These are phyloP conservation scores for Urostyla sp. DNA, from an alignment of 73 alveolate genomes.

Conservation along the genomic window DNA sequence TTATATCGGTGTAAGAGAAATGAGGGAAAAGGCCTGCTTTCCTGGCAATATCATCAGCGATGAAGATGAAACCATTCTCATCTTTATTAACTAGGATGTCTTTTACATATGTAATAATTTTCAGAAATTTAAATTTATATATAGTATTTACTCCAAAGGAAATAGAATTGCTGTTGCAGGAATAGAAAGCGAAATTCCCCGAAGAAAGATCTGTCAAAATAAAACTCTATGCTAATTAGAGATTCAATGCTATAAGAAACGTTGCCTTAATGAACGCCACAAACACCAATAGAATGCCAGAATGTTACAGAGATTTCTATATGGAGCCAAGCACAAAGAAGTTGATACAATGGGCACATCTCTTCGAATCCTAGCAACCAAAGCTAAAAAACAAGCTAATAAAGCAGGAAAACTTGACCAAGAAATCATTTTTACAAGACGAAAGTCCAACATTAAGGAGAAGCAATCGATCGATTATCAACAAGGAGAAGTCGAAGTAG, in stretches of 20 bases:
- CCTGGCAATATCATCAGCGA: slow-evolving; percentile 25
- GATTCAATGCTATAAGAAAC: slow-evolving; percentile 21
- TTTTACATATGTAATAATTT: slow-evolving; percentile 39
- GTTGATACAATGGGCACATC: slow-evolving; percentile 40
- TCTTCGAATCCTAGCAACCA: neutral
- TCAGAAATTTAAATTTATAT: neutral
- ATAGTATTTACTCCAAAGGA: slow-evolving; percentile 40
- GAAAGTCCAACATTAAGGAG: too few relatives aligned
- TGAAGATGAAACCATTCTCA: neutral
- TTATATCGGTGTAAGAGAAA: slow-evolving; percentile 23
- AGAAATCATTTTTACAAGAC: too few relatives aligned
- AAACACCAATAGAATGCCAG: slow-evolving; percentile 37
- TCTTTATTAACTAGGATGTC: neutral
- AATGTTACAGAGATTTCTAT: slow-evolving; percentile 45
- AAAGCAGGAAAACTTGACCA: too few relatives aligned
- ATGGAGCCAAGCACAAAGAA: slow-evolving; percentile 23
- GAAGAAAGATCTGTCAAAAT: slow-evolving; percentile 37
- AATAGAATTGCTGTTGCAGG: neutral
- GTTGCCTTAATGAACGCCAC: slow-evolving; percentile 43
- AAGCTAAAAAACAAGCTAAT: neutral
- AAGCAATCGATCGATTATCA: too few relatives aligned
- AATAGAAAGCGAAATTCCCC: slow-evolving; percentile 10
- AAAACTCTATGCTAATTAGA: slow-evolving; percentile 23
- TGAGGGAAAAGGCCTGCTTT: slow-evolving; percentile 13
- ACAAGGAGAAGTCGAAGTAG: too few relatives aligned